phyloP scores from a whole-genome alignment of 1,284 basidiomycete genomes.

The Cutaneotrichosporon cutaneum region DNA sequence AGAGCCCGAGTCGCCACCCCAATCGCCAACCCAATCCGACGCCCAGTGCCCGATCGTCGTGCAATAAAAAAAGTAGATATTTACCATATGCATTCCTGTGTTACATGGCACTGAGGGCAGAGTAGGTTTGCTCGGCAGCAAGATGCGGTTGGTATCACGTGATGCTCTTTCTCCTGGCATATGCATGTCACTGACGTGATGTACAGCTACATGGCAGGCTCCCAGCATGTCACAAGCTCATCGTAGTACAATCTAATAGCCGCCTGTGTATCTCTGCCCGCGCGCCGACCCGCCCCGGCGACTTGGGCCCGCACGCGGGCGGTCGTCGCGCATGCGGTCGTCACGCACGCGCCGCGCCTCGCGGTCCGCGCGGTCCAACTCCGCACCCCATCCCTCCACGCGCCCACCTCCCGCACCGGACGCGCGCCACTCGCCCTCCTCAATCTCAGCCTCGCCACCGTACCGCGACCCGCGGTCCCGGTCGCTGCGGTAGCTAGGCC shows the following conservation, averaged over 20 bases:
- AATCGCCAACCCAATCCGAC: too few species aligned
- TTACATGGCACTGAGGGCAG: too few species aligned
- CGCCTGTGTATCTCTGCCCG: conserved; percentile 31
- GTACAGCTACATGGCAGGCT: background rate
- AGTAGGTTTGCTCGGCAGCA: too few species aligned
- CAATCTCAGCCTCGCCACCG: conserved; percentile 2
- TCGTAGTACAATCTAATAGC: conserved; percentile 29
- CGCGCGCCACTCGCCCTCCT: conserved; percentile 23
- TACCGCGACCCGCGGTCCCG: conserved; percentile 12
- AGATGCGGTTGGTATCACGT: too few species aligned
- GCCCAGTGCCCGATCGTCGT: too few species aligned
- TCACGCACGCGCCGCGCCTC: conserved; percentile 6
- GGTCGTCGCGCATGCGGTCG: conserved; percentile 11
- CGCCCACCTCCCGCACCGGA: conserved; percentile 28
- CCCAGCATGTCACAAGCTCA: background rate
- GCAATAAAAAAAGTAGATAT: too few species aligned
- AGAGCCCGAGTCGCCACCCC: too few species aligned
- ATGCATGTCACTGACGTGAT: background rate
- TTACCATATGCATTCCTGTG: too few species aligned
- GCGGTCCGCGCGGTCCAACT: conserved; percentile 22
- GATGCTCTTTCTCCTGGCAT: too few species aligned
- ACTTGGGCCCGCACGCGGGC: conserved; percentile 8
- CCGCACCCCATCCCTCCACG: conserved; percentile 26
- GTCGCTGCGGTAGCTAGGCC: conserved; percentile 40
- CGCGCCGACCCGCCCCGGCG: background rate